Conservation (phyloP, 2,329 filamentous ascomycete species). For the Madurella mycetomatis region DNA sequence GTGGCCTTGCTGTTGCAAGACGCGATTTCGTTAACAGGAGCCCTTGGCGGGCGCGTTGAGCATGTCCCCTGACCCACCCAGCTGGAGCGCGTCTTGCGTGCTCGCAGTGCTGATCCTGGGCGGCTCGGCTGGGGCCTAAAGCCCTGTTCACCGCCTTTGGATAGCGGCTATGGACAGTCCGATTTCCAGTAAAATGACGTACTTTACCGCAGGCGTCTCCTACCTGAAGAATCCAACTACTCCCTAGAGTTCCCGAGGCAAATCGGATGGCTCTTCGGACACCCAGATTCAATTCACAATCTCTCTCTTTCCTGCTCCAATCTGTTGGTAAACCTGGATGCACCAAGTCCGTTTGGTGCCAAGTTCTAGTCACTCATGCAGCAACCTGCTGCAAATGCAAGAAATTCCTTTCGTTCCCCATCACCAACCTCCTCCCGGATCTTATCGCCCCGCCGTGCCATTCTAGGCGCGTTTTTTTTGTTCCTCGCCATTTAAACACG, state of each 20-base stretch:
- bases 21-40: slow-evolving; percentile 24
- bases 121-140: slow-evolving; percentile 11
- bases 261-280: background rate
- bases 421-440: slow-evolving; percentile 8
- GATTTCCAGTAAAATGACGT: slow-evolving; percentile 13
- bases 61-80: slow-evolving; percentile 17
- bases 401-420: background rate
- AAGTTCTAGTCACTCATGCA: no score
- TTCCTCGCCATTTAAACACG: no score
- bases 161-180: slow-evolving; percentile 6
- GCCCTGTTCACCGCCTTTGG: slow-evolving; percentile 10
- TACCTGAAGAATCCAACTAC: background rate
- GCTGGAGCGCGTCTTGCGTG: slow-evolving; percentile 13
- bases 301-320: no score
- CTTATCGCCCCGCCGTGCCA: slow-evolving; percentile 2
- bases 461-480: slow-evolving; percentile 12
- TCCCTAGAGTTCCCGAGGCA: no score
- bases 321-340: no score
- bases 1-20: slow-evolving; percentile 20
- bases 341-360: no score
- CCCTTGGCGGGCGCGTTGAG: slow-evolving; percentile 19
- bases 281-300: background rate
- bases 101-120: slow-evolving; percentile 8
- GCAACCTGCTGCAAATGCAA: background rate
- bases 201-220: background rate